phyloP scores from a whole-genome alignment of 495 filamentous ascomycete genomes.

The Penicillium samsonianum region DNA sequence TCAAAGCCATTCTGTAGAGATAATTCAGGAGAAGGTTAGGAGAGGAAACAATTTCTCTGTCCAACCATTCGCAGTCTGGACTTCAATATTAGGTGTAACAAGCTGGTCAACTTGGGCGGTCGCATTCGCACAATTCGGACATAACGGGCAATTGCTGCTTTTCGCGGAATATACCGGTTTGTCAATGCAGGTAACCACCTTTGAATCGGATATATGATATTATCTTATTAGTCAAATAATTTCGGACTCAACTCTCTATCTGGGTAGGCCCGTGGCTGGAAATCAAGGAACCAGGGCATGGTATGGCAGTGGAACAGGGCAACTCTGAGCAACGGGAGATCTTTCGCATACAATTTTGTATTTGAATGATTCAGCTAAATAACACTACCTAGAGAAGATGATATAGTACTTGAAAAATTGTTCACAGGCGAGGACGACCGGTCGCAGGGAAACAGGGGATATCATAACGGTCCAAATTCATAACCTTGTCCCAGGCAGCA shows the following conservation, averaged over 20 bases:
- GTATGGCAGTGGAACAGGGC: neutral
- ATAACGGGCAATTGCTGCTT: neutral
- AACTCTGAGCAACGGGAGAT: neutral
- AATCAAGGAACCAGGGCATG: neutral
- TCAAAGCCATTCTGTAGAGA: constrained; percentile 18
- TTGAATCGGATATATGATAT: neutral
- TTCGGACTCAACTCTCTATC: neutral
- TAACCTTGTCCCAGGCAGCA: constrained; percentile 68
- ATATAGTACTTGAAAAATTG: neutral
- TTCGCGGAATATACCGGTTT: neutral
- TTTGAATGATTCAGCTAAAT: neutral
- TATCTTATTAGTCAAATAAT: neutral
- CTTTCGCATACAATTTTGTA: too few species aligned
- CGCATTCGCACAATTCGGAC: neutral
- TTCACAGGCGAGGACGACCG: constrained; percentile 32
- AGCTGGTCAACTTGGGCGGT: too few species aligned
- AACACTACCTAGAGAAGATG: neutral
- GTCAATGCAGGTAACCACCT: neutral
- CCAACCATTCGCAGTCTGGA: neutral
- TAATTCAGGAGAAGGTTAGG: neutral
- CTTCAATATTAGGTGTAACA: neutral
- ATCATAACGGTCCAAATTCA: constrained; percentile 70
- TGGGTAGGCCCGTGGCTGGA: neutral
- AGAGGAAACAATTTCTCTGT: neutral
- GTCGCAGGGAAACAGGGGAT: constrained; percentile 27